phyloP scores from a whole-genome alignment of 805 yeast genomes.

The Yamadazyma ubonensis region DNA sequence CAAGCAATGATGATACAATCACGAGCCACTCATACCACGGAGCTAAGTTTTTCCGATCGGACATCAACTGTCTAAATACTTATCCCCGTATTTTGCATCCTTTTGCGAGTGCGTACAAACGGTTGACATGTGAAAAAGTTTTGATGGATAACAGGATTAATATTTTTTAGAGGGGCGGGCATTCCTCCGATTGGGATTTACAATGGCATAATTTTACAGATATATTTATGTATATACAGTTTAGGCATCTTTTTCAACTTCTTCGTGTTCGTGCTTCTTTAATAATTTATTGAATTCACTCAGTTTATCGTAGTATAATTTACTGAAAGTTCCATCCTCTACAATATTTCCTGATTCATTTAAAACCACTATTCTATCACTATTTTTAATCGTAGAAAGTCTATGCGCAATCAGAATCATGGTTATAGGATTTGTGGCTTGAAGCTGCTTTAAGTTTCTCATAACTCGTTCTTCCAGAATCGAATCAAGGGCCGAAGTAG shows the following conservation, averaged over 20 bases:
- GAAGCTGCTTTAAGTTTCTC: slow-evolving; percentile 58
- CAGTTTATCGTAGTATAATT: slow-evolving; percentile 24
- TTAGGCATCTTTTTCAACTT: neutral
- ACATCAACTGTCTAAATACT: neutral
- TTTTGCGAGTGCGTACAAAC: too few species aligned
- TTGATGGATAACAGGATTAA: neutral
- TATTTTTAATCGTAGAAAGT: slow-evolving; percentile 79
- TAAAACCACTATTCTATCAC: slow-evolving; percentile 77
- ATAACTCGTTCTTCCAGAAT: slow-evolving; percentile 85
- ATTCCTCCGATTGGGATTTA: too few species aligned
- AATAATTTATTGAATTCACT: slow-evolving; percentile 38
- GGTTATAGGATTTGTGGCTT: slow-evolving; percentile 53
- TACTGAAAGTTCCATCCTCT: slow-evolving; percentile 48
- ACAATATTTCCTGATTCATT: slow-evolving; percentile 57
- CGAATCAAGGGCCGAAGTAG: slow-evolving; percentile 90
- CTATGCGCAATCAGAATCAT: slow-evolving; percentile 91
- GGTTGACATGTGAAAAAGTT: neutral
- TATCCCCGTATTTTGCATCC: slow-evolving; percentile 2
- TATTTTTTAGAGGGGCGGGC: too few species aligned
- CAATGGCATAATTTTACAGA: neutral
- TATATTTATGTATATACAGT: too few species aligned
- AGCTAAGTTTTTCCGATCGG: neutral
- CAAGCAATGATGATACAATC: neutral
- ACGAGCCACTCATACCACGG: too few species aligned
- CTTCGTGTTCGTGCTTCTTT: slow-evolving; percentile 19